Base-by-base conservation (phyloP, 352 stramenopile genomes). In the Phytopythium boreale region DNA sequence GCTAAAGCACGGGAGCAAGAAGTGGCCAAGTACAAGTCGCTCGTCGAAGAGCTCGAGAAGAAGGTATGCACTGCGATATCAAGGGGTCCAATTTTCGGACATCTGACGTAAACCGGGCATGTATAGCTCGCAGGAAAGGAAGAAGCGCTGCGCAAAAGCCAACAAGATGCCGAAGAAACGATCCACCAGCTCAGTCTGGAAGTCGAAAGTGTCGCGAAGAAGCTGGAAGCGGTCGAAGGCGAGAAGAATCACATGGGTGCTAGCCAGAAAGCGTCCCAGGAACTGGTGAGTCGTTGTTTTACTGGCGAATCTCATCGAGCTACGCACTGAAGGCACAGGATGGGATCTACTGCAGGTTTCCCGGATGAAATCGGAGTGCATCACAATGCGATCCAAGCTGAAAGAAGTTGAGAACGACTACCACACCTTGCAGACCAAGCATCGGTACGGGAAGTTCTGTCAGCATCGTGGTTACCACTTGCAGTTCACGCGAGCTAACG, bases 321-420 rank as follows among this genome's bases (percentile, higher is more conserved):
- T n/a, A 12, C 22, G 10, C 10, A n/a, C 24, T 58, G 5, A 59
- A 17, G 55, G 17, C 37, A 26, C 59, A 20, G 8, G 51, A 29
- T 47, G 27, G 1, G 17, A 12, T 2, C 20, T 55, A 7, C 44
- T 17, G 9, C 59, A 90, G 84, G 50, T 88, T 59, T 68, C 79
- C 36, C 79, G 85, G 43, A 75, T 91, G 61, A 93, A 93, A 64
- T 70, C 77, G 19, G 84, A 93, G 61, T 88, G 76, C 56, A 50
- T 91, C 34, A 70, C 71, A 55, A 63, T 89, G 56, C 85, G 85
- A 9, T 74, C 74, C 4, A 91, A 93, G 67, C 64, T 90, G 7
- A 93, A 93, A 58, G 85, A 93, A 70, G 68, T 88, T 2, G 85
- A 93, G 58, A 87, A 80, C 43, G 83, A 93, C 61, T 91, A 92